Evolutionary conservation across 371 early-diverging fungal species (phyloP), one percentile per base, ranked within the genome.

Genomic region (Batrachochytrium dendrobatidis): DNA sequence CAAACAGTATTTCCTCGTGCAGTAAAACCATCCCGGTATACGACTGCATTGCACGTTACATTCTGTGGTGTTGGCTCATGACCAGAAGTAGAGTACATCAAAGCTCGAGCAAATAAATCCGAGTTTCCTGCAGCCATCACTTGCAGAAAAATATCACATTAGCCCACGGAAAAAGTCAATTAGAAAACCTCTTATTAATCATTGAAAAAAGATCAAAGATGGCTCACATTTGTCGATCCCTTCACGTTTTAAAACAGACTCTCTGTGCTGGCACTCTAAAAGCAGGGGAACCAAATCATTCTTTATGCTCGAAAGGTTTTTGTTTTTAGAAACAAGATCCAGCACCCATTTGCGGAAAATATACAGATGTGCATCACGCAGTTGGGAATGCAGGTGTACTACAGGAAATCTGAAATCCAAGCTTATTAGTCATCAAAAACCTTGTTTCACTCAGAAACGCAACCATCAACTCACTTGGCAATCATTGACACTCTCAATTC

Each of bases 341-440:
- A 94, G 67, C 3, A 94, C 85, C 94, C 94, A 94, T 49, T 81
- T 77, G 61, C 90, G 88, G 70, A 92, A 87, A 17, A 94, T 82
- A 62, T 94, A 95, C 31, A 93, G 60, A 60, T 94, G 96, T 5
- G 89, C 89, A 72, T 94, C 92, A 55, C 86, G 84, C 58, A 91
- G 71, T 53, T 84, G 79, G 22, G 88, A 85, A 55, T 85, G 80
- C 34, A 93, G 60, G 32, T 82, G 72, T 39, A 92, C 72, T n/a
- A 77, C 74, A 20, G 91, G 88, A 65, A 88, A 88, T 60, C 86
- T 88, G 51, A 7, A 53, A 35, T 46, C 17, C 39, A 39, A 39
- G 56, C 26, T 22, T 22, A 26, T 39, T 15, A 17, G 17, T 39
- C 20, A 20, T 15, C 39, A 28, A 52, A 55, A 51, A 18, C 18